These are phyloP conservation scores for Lepidopterella palustris DNA, from an alignment of 495 filamentous ascomycete species.

Conservation along the genomic window DNA sequence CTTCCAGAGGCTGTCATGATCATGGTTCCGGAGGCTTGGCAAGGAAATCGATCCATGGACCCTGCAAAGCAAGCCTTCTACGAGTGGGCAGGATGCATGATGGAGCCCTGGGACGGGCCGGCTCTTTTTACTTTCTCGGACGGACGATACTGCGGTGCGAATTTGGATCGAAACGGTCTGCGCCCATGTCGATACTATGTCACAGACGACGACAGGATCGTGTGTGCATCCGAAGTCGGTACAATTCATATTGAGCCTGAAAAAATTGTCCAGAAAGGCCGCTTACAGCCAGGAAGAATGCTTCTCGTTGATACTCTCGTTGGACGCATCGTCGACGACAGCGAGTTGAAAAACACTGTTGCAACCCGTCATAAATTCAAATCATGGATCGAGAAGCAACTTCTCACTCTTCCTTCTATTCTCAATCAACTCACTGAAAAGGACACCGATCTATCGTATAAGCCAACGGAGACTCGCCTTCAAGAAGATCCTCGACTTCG, in stretches of 20 bases:
- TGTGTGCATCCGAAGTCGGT: slow-evolving; percentile 97
- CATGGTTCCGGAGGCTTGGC: slow-evolving; percentile 98
- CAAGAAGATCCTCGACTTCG: slow-evolving; percentile 81
- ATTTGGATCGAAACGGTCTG: slow-evolving; percentile 96
- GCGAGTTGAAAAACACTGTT: slow-evolving; percentile 87
- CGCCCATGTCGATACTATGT: slow-evolving; percentile 98
- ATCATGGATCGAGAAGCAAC: slow-evolving; percentile 79
- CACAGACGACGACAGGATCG: slow-evolving; percentile 95
- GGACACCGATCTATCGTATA: slow-evolving; percentile 56
- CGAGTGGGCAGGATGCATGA: slow-evolving; percentile 98
- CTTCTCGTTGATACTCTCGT: slow-evolving; percentile 92
- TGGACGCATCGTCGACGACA: slow-evolving; percentile 92
- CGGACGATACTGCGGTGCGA: slow-evolving; percentile 95
- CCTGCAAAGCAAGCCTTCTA: slow-evolving; percentile 97
- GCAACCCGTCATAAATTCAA: slow-evolving; percentile 79
- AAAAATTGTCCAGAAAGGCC: slow-evolving; percentile 86
- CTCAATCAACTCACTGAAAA: slow-evolving; percentile 51
- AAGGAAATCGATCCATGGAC: slow-evolving; percentile 88
- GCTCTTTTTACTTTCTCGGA: slow-evolving; percentile 98
- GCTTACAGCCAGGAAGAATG: slow-evolving; percentile 95
- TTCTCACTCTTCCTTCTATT: slow-evolving; percentile 76
- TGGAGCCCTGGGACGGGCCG: slow-evolving; percentile 99
- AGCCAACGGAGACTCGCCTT: slow-evolving; percentile 64
- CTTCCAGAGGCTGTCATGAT: slow-evolving; percentile 98
- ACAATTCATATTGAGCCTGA: slow-evolving; percentile 90